Base-by-base conservation (phyloP, 495 filamentous ascomycete genomes). In the Umbilicaria muhlenbergii region DNA sequence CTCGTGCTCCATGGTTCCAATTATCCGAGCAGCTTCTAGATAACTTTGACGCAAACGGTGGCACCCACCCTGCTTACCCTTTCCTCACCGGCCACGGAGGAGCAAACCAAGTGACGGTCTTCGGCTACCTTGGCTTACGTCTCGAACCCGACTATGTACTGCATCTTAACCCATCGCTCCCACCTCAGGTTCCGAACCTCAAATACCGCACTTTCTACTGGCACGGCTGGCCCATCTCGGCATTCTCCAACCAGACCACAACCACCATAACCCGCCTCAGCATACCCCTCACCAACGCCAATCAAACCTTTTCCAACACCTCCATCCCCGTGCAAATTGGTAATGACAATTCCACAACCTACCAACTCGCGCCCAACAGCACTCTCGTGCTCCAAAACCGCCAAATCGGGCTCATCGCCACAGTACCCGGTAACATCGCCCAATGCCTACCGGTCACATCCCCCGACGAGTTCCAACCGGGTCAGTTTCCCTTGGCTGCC, bases 401-500 rank as follows among this genome's bases (percentile, higher is more conserved):
- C 3, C 60, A 64, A 19, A 64, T 68, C 36, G 59, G 55, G 13
- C 51, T 56, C 5, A 36, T 59, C 13, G 66, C 66, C 46, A 76
- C 75, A 2, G 57, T 75, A 3, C 40, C 58, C 0, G 69, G 67
- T 7, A 85, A 88, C 51, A 66, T 83, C 17, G 64, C 75, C 0
- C 83, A 88, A 63, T 87, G 81, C 60, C 64, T 65, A 14, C 65
- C 75, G 1, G 70, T 72, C 11, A 49, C 51, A 21, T 77, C 75
- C 0, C 43, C 53, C 0, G 51, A 68, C 38, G 50, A 49, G 0
- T 80, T 73, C 56, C 60, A 69, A 19, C 66, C 75, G 0, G 83
- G 83, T 18, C 83, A 88, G 57, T 82, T 84, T 64, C 81, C 83
- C 1, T 63, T 81, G 31, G 67, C 72, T 0, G 79, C 76, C 0